Base-by-base conservation (phyloP, 495 filamentous ascomycete genomes). In the Aspergillus cristatus region DNA sequence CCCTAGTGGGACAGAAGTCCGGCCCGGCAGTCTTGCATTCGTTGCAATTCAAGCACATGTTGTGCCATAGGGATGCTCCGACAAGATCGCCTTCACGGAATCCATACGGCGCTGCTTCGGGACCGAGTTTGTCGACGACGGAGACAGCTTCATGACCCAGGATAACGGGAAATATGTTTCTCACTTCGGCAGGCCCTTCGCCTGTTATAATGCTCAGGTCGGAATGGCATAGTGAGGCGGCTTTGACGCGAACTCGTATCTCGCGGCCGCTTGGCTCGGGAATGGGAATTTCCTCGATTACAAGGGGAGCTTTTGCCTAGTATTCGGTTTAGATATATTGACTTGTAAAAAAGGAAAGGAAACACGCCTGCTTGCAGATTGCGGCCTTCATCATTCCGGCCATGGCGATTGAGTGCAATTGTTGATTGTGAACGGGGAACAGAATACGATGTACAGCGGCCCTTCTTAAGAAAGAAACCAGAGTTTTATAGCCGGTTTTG, bases 121-220 rank as follows among this genome's bases (percentile, higher is more conserved):
- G 44, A 1, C 48, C 48, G 1, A 47, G 37, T 8, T 38, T 32
- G 26, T 51, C 43, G 8, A 51, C 38, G 3, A 42, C 38, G 7
- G 35, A 43, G 34, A 51, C 17, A 7, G 44, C 48, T 35, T 51
- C 48, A 18, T 51, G 48, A 24, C 48, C 48, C 4, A 46, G 12
- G 11, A 51, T 45, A 11, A 13, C 35, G 34, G 40, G 37, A 14
- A 40, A 31, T 4, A 8, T 24, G 20, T 24, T 8, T 24, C 8
- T 24, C 8, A 24, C n/a, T n/a, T 24, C 4, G 20, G 8, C 4
- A n/a, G 13, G 22, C 3, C 15, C 15, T 2, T 10, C 13, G 3
- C 14, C 37, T 3, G 32, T n/a, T 17, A 24, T 22, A 20, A 33
- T 28, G 3, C 20, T 15, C 13, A 39, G 20, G 18, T 51, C 48